Base-by-base conservation (phyloP, 306 rosid species). In the Malus sieversii region DNA sequence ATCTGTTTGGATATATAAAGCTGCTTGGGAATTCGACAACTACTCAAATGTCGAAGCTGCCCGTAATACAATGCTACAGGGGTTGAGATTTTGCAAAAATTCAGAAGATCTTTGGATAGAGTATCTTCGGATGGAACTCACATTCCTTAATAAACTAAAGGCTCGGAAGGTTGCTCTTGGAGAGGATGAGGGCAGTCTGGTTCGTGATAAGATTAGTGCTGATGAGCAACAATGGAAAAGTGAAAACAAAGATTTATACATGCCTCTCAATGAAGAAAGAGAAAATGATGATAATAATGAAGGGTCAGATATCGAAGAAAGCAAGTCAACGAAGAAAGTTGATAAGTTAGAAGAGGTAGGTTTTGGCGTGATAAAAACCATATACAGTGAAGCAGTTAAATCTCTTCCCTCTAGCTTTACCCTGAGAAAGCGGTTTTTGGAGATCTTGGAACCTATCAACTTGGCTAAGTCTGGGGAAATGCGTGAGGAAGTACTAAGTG, bases 1-100 rank as follows among this genome's bases (percentile, higher is more conserved):
- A 0, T 91, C 92, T 62, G 90, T 88, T 78, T 95, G 98, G 98
- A 87, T 95, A 20, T 95, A 95, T 84, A 96, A 96, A 77, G 98
- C 98, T 30, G 96, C 97, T 85, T 95, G 98, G 98, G 98, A 95
- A 84, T 95, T 95, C 72, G 97, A 90, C 84, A 88, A 83, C 68
- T 89, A 89, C 85, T 80, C 84, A 76, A 95, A 95, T 80, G 93
- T 89, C 16, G 85, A 80, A 42, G 88, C 97, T 45, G 96, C 97
- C 12, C 98, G 97, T 69, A 88, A 93, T 86, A 83, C 90, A 65
- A 95, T 95, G 98, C 91, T 86, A 71, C 89, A 78, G 66, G 98
- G 97, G 79, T 87, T 95, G 78, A 89, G 97, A 83, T 88, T 86
- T 77, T 90, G 96, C 69, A 86, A 88, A 14, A 75, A 77, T 64